These are phyloP conservation scores for Dillenia turbinata DNA, from an alignment of 164 flowering plant species.

Conservation along the genomic window DNA sequence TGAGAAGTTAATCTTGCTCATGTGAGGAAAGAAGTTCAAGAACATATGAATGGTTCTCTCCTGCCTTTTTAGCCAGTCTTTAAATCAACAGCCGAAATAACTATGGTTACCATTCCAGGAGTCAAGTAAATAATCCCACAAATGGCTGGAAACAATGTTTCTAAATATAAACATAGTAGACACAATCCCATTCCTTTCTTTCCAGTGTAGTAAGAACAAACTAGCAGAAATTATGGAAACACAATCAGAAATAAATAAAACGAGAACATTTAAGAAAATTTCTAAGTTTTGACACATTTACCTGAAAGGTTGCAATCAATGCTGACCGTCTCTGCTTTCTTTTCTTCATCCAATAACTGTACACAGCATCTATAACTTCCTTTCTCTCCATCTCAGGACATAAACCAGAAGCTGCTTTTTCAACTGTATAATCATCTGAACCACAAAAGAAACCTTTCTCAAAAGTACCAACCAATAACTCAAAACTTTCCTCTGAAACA, in stretches of 20 bases:
- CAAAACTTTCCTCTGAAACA: slow-evolving; percentile 59
- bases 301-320: slow-evolving; percentile 78
- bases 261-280: background rate
- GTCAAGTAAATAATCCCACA: too few relatives aligned
- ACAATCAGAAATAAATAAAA: background rate
- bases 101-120: too few relatives aligned
- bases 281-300: slow-evolving; percentile 18
- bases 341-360: slow-evolving; percentile 63
- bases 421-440: slow-evolving; percentile 51
- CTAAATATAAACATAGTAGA: background rate
- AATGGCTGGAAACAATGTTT: too few relatives aligned
- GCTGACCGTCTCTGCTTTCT: slow-evolving; percentile 49
- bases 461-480: slow-evolving; percentile 63
- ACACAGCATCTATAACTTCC: slow-evolving; percentile 46
- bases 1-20: too few relatives aligned
- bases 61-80: too few relatives aligned
- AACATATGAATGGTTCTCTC: too few relatives aligned
- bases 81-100: too few relatives aligned
- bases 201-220: background rate
- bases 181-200: background rate
- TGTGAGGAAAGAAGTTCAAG: too few relatives aligned
- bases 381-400: slow-evolving; percentile 35
- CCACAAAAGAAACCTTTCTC: slow-evolving; percentile 57
- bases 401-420: slow-evolving; percentile 29
- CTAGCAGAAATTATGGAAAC: background rate